Evolutionary conservation across 179 eudicot species (phyloP), one percentile per base, ranked within the genome.

Genomic region (Vitellaria paradoxa): DNA sequence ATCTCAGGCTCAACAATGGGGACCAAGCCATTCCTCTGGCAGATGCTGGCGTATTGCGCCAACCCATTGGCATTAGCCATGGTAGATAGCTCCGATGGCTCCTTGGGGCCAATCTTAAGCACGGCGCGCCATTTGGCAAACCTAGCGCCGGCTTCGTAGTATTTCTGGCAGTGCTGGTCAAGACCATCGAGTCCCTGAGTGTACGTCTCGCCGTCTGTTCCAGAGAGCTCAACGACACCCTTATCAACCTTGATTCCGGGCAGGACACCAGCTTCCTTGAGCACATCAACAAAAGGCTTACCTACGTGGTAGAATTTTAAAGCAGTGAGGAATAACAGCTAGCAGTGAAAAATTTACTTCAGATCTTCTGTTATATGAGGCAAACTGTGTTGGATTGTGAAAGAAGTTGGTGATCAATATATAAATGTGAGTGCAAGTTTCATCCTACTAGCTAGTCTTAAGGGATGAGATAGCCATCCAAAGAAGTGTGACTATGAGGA

Each of bases 1-100:
- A 93, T 92, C 89, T 93, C 98, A 0, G 98, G 98, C 92, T 93
- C 98, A 9, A 93, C 98, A 77, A 93, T 93, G n/a, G 98, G 98
- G 45, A 94, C 97, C 53, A 94, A 61, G 3, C 98, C 98, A 49
- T 91, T 92, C 78, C 92, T 95, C 74, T 93, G 98, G 89, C 98
- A 93, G 83, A 93, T 92, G 85, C 90, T 92, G 76, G 98, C 98
- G 7, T 93, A 93, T 7, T 97, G 89, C 18, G 98, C 98, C 52
- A 93, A 87, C 4, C 98, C 98, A 20, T 93, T 93, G 79, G 98
- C 98, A 14, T 93, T 93, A 56, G 92, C 98, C n/a, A 85, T 82
- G 84, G 92, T 92, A 57, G 85, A 79, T 45, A 92, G 92, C 94
- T 91, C 89, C 0, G 98, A 93, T 21, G 98, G 98, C 85, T 93